Conservation (phyloP, 495 filamentous ascomycete genomes). For the Xylaria acuta region DNA sequence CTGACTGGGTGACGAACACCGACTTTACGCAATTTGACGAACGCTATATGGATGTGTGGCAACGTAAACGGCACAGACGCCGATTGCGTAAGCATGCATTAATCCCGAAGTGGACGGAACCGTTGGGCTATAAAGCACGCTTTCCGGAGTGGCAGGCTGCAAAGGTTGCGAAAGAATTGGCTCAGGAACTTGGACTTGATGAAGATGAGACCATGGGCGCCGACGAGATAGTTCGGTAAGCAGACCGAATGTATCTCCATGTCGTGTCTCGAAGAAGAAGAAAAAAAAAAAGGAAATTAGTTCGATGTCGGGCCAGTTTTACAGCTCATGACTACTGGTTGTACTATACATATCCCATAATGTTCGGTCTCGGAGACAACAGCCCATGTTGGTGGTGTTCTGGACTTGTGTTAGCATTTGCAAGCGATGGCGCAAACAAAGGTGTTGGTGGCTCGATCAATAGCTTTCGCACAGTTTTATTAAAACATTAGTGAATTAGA, state of each 20-base stretch:
- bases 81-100: conserved; percentile 51
- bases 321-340: background rate
- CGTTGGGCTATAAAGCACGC: conserved; percentile 41
- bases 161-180: conserved; percentile 41
- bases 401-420: conserved; percentile 17
- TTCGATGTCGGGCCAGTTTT: background rate
- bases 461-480: background rate
- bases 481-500: conserved; percentile 16
- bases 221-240: conserved; percentile 42
- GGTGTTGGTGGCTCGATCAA: conserved; percentile 11
- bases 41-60: conserved; percentile 40
- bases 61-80: conserved; percentile 46
- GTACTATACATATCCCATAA: background rate
- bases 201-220: conserved; percentile 45
- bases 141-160: conserved; percentile 44
- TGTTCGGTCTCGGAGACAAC: background rate
- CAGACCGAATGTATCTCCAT: background rate
- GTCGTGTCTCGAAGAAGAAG: background rate
- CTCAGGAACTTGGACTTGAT: conserved; percentile 37
- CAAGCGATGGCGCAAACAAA: conserved; percentile 16
- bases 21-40: conserved; percentile 48
- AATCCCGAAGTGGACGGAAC: conserved; percentile 37
- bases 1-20: conserved; percentile 46
- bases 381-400: background rate
- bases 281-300: background rate